Base-by-base conservation (phyloP, 2,329 filamentous ascomycete genomes). In the Grosmannia serpens region DNA sequence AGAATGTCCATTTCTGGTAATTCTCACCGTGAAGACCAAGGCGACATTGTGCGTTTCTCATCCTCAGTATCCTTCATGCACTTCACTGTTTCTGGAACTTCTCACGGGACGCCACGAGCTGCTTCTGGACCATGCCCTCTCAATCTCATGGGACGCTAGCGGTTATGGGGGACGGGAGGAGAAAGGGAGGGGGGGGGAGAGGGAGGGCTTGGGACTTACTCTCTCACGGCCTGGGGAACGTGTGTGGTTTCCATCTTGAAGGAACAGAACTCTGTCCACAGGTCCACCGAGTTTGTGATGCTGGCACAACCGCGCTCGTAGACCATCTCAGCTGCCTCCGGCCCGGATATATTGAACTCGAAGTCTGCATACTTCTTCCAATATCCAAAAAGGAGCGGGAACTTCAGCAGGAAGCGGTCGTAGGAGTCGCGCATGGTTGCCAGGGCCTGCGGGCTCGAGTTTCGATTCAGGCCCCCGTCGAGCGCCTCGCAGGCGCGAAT, bases 321-420 rank as follows among this genome's bases (percentile, higher is more conserved):
- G 55, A 96, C 86, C 88, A 96, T 95, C 73, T 97, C 94, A 57
- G 94, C 94, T 50, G 92, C 92, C 76, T 99, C 94, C 6, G 94
- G 95, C 22, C 94, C 94, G 5, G 91, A 91, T 64, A 99, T 96
- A 55, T 91, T 91, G 75, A 99, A 99, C 69, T 99, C 94, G 63
- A 95, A 80, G 68, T 97, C 92, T 68, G 94, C 94, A 79, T 97
- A 99, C 71, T 96, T 97, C 77, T 97, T 97, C 94, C 94, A 99
- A 76, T 97, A 99, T 56, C 92, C 94, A 68, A 97, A 99, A 46
- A 97, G 83, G 13, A 97, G 81, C 3, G 94, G 94, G 64, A 96
- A 99, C 69, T 96, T 96, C 61, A 89, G 83, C 26, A 99, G 86
- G 69, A 99, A 95, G 53, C 88, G 84, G 71, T 99, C 91, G 76